phyloP scores from a whole-genome alignment of 176 grass and related monocot genomes.

The Zea mays region DNA sequence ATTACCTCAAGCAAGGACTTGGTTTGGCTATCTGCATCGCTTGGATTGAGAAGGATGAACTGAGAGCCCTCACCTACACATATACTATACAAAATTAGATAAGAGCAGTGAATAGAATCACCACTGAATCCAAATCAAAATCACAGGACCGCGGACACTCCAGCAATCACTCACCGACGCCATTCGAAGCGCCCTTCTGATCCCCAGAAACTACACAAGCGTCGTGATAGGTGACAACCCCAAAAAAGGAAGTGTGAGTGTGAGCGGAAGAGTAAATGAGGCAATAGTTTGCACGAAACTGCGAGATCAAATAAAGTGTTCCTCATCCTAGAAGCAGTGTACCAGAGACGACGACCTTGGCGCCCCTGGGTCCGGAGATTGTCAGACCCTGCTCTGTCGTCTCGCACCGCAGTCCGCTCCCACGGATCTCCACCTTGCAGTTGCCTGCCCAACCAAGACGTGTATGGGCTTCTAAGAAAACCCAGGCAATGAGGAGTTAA shows the following conservation, averaged over 20 bases:
- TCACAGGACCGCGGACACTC: not conserved
- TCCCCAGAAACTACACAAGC: constrained; percentile 45
- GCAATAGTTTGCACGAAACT: not conserved
- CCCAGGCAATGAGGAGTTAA: not conserved
- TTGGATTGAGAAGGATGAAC: constrained; percentile 67
- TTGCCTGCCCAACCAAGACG: constrained; percentile 47
- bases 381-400: constrained; percentile 44
- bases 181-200: constrained; percentile 22
- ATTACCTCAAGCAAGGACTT: constrained; percentile 74
- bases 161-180: constrained; percentile 34
- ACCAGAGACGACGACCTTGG: constrained; percentile 61
- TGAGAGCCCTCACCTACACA: constrained; percentile 26
- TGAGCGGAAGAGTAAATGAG: not conserved
- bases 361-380: constrained; percentile 49
- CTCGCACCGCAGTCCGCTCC: constrained; percentile 40
- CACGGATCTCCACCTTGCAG: constrained; percentile 71
- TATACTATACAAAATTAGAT: not conserved
- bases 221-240: not conserved
- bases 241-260: constrained; percentile 1
- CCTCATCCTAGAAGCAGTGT: not conserved
- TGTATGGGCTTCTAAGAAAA: not conserved
- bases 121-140: not conserved
- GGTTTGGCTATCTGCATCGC: constrained; percentile 47
- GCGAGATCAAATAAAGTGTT: not conserved
- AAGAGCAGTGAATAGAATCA: not conserved